phyloP scores from a whole-genome alignment of 768 basidiomycete species.

The Flagelloscypha sp. region DNA sequence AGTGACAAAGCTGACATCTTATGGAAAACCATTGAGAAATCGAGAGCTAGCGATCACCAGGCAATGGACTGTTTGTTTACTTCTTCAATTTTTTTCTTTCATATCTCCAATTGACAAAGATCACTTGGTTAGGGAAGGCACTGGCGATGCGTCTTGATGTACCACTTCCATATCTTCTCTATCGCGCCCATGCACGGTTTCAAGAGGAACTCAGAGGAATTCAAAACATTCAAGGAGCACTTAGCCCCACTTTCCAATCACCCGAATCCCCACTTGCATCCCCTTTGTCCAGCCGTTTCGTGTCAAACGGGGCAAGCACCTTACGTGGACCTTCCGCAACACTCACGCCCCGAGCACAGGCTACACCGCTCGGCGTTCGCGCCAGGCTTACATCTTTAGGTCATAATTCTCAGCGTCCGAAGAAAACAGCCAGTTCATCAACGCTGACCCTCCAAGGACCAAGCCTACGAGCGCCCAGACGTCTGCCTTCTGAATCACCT shows the following conservation, averaged over 20 bases:
- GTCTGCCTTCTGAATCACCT: conserved; percentile 39
- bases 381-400: conserved; percentile 65
- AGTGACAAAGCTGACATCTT: conserved; percentile 75
- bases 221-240: conserved; percentile 58
- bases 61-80: conserved; percentile 67
- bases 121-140: conserved; percentile 57
- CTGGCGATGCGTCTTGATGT: conserved; percentile 73
- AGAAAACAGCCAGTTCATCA: conserved; percentile 60
- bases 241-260: conserved; percentile 31
- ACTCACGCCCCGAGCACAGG: conserved; percentile 21
- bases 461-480: conserved; percentile 17
- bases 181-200: conserved; percentile 75
- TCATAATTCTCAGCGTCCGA: conserved; percentile 40
- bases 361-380: conserved; percentile 56
- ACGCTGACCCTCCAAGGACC: conserved; percentile 59
- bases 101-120: not conserved
- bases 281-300: not conserved
- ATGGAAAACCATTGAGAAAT: conserved; percentile 82
- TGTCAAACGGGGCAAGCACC: conserved; percentile 1
- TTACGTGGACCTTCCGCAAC: conserved; percentile 3
- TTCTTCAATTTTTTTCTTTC: conserved; percentile 3
- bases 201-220: conserved; percentile 79
- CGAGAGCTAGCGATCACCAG: conserved; percentile 61
- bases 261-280: conserved; percentile 8
- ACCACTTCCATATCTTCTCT: conserved; percentile 77